These are phyloP conservation scores for Vitis cinerea DNA, from an alignment of 164 flowering plant genomes.

Conservation along the genomic window DNA sequence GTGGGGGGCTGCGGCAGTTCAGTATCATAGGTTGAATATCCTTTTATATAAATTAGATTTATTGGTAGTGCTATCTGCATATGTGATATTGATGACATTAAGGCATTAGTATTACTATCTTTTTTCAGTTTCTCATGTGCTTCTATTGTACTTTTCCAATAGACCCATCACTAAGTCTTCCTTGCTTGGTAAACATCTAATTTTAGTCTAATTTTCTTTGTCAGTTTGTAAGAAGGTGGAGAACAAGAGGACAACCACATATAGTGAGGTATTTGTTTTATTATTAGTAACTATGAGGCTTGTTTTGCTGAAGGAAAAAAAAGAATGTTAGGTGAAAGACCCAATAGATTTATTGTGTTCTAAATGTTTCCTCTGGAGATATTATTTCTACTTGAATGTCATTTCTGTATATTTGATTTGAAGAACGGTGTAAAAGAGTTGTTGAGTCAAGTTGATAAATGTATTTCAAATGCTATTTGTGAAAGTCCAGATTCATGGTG, in stretches of 20 bases:
- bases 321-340: neutral
- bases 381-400: neutral
- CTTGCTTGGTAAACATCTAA: slow-evolving; percentile 2
- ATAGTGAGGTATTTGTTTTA: slow-evolving; percentile 24
- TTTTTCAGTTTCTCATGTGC: neutral
- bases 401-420: neutral
- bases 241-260: slow-evolving; percentile 31
- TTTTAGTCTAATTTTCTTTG: neutral
- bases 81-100: neutral
- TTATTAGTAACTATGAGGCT: neutral
- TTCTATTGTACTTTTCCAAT: neutral
- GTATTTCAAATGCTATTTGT: neutral
- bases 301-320: neutral
- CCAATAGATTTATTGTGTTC: neutral
- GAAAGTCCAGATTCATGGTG: neutral
- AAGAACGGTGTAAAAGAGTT: neutral
- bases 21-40: slow-evolving; percentile 14
- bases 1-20: slow-evolving; percentile 28
- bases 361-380: neutral
- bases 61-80: neutral
- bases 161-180: neutral
- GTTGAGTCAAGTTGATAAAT: neutral
- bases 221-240: slow-evolving; percentile 33
- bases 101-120: neutral
- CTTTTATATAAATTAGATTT: neutral